Conservation (phyloP, 768 basidiomycete species). For the Neoboletus subvelutipes region DNA sequence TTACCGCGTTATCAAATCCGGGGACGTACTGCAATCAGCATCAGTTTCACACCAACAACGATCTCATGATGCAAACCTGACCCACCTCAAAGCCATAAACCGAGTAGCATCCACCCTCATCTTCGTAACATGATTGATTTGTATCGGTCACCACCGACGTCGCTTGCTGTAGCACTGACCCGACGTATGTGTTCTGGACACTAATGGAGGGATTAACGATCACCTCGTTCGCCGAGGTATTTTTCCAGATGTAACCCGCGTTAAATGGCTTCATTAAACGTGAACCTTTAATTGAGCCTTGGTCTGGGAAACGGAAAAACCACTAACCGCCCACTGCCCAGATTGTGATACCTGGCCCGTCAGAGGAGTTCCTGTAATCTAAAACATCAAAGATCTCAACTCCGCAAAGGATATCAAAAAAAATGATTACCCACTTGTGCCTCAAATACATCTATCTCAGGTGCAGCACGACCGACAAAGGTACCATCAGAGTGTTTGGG, state of each 20-base stretch:
- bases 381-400: slow-evolving; percentile 24
- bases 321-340: slow-evolving; percentile 75
- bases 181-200: slow-evolving; percentile 60
- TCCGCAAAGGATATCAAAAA: slow-evolving; percentile 9
- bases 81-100: slow-evolving; percentile 77
- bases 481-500: slow-evolving; percentile 71
- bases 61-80: background rate
- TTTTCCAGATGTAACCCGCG: slow-evolving; percentile 65
- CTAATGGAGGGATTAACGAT: slow-evolving; percentile 57
- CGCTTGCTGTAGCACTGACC: slow-evolving; percentile 74
- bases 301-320: slow-evolving; percentile 5
- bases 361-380: slow-evolving; percentile 49
- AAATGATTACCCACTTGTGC: slow-evolving; percentile 48
- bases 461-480: slow-evolving; percentile 79
- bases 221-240: slow-evolving; percentile 56
- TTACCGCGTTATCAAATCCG: slow-evolving; percentile 66
- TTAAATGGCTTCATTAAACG: slow-evolving; percentile 62
- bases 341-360: slow-evolving; percentile 74
- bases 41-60: background rate
- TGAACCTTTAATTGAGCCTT: background rate
- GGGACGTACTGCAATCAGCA: slow-evolving; percentile 27
- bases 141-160: slow-evolving; percentile 72
- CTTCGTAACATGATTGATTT: slow-evolving; percentile 69
- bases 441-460: slow-evolving; percentile 91
- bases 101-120: slow-evolving; percentile 57